A percentile compares a stretch with the other conserved stretches of the same genome.
Evolutionary conservation across 495 filamentous ascomycete genomes (phyloP).

Genomic region (Aspergillus haitiensis): DNA sequence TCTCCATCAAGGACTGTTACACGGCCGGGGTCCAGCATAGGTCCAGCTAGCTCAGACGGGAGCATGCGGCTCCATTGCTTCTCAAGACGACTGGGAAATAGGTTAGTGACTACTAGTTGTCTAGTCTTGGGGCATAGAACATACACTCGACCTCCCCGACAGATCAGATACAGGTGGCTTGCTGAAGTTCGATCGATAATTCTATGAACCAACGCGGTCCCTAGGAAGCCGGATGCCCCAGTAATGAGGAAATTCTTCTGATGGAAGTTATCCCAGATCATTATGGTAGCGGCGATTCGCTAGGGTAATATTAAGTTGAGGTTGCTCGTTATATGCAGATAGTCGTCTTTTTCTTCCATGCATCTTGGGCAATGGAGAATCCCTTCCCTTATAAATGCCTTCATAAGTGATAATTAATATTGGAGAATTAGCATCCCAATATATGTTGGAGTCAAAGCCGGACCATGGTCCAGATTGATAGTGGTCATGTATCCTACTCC

Average conservation of each 20-base stretch:
- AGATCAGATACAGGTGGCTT: conserved; percentile 13
- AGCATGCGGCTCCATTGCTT: not conserved
- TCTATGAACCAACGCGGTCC: conserved; percentile 14
- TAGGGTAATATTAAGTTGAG: no score
- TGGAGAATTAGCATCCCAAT: no score
- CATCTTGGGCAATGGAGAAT: no score
- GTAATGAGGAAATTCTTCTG: conserved; percentile 18
- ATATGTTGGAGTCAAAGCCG: no score
- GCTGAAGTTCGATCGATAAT: not conserved
- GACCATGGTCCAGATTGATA: no score
- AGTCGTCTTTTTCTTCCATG: no score
- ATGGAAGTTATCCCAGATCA: conserved; percentile 27
- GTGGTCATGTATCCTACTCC: no score
- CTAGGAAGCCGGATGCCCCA: conserved; percentile 23
- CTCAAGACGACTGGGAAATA: not conserved
- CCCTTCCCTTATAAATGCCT: no score
- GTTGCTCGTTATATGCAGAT: no score
- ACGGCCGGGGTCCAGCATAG: not conserved
- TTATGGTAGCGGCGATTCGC: no score
- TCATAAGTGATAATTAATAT: no score
- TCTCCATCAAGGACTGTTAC: conserved; percentile 11
- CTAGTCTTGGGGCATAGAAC: not conserved
- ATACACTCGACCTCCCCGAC: conserved; percentile 9
- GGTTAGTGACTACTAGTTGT: not conserved
- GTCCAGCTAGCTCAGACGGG: not conserved